phyloP scores from a whole-genome alignment of 495 filamentous ascomycete species.

The Trichoderma parareesei region DNA sequence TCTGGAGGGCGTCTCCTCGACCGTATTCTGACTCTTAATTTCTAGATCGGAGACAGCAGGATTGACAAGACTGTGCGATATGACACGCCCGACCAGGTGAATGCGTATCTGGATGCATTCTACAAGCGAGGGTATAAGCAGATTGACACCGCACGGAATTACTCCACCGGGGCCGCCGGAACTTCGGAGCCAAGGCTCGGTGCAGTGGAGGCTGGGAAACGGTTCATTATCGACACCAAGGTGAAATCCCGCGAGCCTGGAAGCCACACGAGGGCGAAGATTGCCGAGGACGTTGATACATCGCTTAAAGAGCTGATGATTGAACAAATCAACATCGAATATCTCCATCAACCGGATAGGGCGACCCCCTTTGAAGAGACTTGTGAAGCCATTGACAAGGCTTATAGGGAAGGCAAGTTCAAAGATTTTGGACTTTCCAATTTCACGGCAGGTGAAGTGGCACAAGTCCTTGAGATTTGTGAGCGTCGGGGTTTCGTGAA shows the following conservation, averaged over 20 bases:
- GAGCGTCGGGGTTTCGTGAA: background rate
- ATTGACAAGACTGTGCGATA: conserved; percentile 14
- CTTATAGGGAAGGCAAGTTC: background rate
- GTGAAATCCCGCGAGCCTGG: conserved; percentile 15
- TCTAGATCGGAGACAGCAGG: conserved; percentile 16
- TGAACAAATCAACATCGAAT: conserved; percentile 19
- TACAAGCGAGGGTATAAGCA: background rate
- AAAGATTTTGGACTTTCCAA: conserved; percentile 1
- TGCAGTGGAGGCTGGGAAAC: conserved; percentile 7
- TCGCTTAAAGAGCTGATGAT: conserved; percentile 19
- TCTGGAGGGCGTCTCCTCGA: too few relatives aligned
- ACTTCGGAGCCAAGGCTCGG: conserved; percentile 23
- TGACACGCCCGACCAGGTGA: conserved; percentile 18
- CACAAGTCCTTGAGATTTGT: background rate
- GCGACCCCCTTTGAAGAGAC: background rate
- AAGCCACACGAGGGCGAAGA: conserved; percentile 18
- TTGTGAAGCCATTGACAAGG: background rate
- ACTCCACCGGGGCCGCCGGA: conserved; percentile 13
- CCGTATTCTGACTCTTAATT: background rate
- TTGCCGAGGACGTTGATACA: conserved; percentile 20
- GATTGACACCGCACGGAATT: background rate
- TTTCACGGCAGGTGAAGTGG: background rate
- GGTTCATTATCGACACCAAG: conserved; percentile 24
- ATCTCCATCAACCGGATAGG: background rate
- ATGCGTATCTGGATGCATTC: conserved; percentile 3